phyloP scores from a whole-genome alignment of 192 early-diverging fungal genomes.

The Backusella sp. region DNA sequence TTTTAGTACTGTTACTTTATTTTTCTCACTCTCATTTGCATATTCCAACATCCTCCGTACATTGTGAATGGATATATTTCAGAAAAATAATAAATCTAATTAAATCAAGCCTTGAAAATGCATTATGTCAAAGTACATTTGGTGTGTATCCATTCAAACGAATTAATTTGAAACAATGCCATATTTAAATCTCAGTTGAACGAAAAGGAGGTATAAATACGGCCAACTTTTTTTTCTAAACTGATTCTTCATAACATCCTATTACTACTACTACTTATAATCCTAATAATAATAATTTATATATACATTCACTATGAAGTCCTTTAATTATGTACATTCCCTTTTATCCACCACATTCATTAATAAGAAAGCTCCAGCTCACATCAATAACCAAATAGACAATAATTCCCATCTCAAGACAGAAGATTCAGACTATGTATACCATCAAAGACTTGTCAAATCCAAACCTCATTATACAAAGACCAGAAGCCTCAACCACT shows the following conservation, averaged over 20 bases:
- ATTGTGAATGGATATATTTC: background rate
- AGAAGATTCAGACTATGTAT: background rate
- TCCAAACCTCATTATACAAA: background rate
- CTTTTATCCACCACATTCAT: background rate
- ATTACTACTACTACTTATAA: background rate
- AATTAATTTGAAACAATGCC: background rate
- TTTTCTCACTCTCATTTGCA: background rate
- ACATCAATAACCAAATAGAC: background rate
- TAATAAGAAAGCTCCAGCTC: background rate
- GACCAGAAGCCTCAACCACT: background rate
- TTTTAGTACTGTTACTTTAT: background rate
- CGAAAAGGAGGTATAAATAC: background rate
- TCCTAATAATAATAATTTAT: background rate
- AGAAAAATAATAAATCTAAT: background rate
- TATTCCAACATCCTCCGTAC: background rate
- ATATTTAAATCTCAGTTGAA: background rate
- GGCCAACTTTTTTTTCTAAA: background rate
- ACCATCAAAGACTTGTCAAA: background rate
- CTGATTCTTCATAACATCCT: background rate
- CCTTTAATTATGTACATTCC: slow-evolving; percentile 2
- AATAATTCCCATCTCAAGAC: background rate
- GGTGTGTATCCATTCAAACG: background rate
- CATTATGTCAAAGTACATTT: background rate
- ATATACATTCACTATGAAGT: background rate
- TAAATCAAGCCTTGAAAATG: background rate